phyloP scores from a whole-genome alignment of 768 basidiomycete species.

The Artomyces pyxidatus region DNA sequence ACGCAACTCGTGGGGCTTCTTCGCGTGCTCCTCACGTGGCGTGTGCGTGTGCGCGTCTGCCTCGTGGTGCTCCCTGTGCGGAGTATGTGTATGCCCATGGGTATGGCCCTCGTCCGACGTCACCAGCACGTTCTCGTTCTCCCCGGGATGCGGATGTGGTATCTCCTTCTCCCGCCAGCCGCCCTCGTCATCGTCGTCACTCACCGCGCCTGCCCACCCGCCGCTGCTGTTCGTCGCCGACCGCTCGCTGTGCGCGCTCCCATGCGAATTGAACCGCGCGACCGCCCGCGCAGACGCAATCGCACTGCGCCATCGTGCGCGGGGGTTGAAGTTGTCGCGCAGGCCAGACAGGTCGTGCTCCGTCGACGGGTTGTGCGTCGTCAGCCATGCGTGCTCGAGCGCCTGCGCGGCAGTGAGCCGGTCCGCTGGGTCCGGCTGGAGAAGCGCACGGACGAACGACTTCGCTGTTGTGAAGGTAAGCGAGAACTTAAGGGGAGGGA shows the following conservation, averaged over 20 bases:
- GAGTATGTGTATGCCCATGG: too few species aligned
- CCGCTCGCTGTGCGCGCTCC: too few species aligned
- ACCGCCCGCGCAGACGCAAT: conserved; percentile 41
- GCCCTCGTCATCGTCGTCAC: conserved; percentile 1
- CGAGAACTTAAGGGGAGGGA: neutral
- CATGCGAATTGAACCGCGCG: neutral
- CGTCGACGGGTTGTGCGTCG: conserved; percentile 49
- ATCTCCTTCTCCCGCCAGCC: neutral
- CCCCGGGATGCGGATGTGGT: neutral
- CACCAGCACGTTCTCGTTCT: neutral
- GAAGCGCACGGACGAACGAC: conserved; percentile 63
- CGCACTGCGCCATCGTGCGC: conserved; percentile 64
- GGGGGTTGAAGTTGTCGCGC: conserved; percentile 76
- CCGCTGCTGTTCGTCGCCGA: neutral
- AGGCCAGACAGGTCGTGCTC: conserved; percentile 76
- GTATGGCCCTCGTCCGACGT: neutral
- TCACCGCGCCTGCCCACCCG: neutral
- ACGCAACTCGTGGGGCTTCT: neutral
- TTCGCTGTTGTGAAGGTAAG: conserved; percentile 49
- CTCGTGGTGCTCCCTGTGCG: too few species aligned
- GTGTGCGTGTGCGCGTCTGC: too few species aligned
- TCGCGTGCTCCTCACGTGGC: neutral
- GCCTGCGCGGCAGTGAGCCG: conserved; percentile 75
- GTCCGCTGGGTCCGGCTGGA: conserved; percentile 60
- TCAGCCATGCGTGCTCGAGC: conserved; percentile 68